Percentiles rank a stretch among this genome's conserved stretches.
Evolutionary conservation across 2,329 filamentous ascomycete genomes (phyloP).

Genomic region (Dothistroma septosporum): DNA sequence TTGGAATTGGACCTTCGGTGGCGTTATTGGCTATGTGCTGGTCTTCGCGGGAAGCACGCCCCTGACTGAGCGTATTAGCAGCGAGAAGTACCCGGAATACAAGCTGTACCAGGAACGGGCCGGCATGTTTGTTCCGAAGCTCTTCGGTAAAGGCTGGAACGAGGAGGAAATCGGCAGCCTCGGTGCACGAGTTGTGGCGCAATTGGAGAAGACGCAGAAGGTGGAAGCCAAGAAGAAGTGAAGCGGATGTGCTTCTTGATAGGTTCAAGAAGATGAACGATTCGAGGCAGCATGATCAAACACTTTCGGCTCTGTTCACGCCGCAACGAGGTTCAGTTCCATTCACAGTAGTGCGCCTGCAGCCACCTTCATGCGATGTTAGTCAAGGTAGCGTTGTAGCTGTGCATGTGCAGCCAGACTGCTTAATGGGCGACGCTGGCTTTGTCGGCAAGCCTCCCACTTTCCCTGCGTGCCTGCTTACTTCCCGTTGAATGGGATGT

Average conservation of each 20-base stretch:
- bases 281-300: neutral
- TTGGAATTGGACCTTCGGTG: constrained; percentile 74
- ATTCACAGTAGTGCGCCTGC: neutral
- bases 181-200: constrained; percentile 1
- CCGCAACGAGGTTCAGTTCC: neutral
- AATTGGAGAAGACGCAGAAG: constrained; percentile 13
- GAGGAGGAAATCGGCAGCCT: constrained; percentile 28
- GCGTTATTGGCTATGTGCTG: constrained; percentile 64
- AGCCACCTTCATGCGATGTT: neutral
- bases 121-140: constrained; percentile 72
- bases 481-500: neutral
- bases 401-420: neutral
- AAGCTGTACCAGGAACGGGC: constrained; percentile 76
- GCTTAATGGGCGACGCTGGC: neutral
- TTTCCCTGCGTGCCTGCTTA: neutral
- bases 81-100: constrained; percentile 85
- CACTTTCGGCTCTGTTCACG: neutral
- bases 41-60: constrained; percentile 87
- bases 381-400: neutral
- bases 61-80: constrained; percentile 78
- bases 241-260: neutral
- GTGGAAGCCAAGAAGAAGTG: constrained; percentile 8
- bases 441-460: neutral
- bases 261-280: neutral
- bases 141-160: constrained; percentile 32